Percentiles rank a stretch among this genome's conserved stretches.
These are phyloP conservation scores for Cladosporium sp. DNA, from an alignment of 2,329 filamentous ascomycete genomes.

Conservation along the genomic window DNA sequence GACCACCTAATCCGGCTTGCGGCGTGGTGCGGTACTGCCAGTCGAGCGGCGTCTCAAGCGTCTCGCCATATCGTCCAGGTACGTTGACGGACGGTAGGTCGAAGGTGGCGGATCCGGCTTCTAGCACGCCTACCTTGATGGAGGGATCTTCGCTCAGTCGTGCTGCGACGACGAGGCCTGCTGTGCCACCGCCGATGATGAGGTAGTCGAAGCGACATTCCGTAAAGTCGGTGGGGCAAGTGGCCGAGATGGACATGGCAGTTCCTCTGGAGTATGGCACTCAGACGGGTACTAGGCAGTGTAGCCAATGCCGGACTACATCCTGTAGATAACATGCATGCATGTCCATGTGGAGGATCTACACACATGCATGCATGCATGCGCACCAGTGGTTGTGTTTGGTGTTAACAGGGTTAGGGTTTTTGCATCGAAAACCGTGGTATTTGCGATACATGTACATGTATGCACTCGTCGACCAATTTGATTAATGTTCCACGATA, in stretches of 20 bases:
- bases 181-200: constrained; percentile 34
- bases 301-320: not conserved
- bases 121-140: constrained; percentile 34
- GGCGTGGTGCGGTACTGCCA: constrained; percentile 33
- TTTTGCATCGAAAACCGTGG: too few species aligned
- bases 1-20: constrained; percentile 38
- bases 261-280: not conserved
- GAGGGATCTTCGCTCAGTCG: constrained; percentile 32
- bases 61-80: constrained; percentile 20
- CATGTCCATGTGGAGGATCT: not conserved
- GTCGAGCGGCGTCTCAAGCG: constrained; percentile 33
- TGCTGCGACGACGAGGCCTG: constrained; percentile 33
- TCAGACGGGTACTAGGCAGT: not conserved
- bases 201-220: constrained; percentile 26
- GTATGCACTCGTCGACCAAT: too few species aligned
- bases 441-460: too few species aligned
- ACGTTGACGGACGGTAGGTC: constrained; percentile 32
- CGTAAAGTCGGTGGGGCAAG: not conserved
- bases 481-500: too few species aligned
- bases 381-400: too few species aligned
- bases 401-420: too few species aligned
- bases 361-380: too few species aligned
- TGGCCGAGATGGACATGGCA: not conserved
- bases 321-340: not conserved
- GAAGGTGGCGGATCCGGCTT: constrained; percentile 27